Percentiles rank a stretch among this genome's conserved stretches.
phyloP scores from a whole-genome alignment of 2,329 filamentous ascomycete genomes.

The Aspergillus bombycis region DNA sequence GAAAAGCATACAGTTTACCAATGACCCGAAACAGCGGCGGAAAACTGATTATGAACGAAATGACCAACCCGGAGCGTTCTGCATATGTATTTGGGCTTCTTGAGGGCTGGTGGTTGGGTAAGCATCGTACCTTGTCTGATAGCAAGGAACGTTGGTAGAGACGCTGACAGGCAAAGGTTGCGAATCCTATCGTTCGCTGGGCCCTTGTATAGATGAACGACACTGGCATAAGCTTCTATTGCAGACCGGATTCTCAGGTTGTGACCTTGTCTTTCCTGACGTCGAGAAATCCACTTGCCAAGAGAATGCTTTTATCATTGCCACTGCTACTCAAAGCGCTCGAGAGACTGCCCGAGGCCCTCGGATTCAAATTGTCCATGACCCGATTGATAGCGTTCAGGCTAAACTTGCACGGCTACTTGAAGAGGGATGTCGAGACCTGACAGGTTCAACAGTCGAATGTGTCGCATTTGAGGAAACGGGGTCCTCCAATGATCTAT shows the following conservation, averaged over 20 bases:
- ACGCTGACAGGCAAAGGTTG: conserved; percentile 7
- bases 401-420: neutral
- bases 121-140: neutral
- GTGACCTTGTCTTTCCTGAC: conserved; percentile 21
- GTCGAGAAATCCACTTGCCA: conserved; percentile 13
- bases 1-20: neutral
- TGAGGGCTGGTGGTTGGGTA: conserved; percentile 21
- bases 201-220: conserved; percentile 11
- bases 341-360: neutral
- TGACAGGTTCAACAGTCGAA: neutral
- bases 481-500: neutral
- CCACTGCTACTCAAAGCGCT: neutral
- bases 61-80: conserved; percentile 9
- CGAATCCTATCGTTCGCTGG: conserved; percentile 12
- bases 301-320: conserved; percentile 5
- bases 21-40: conserved; percentile 7
- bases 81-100: conserved; percentile 19
- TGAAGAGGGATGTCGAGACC: neutral
- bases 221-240: conserved; percentile 15
- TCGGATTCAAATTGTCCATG: neutral
- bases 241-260: conserved; percentile 21
- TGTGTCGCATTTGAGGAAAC: neutral
- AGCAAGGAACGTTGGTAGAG: too few species aligned
- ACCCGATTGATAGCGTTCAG: neutral
- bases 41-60: conserved; percentile 16